A percentile compares a stretch with the other conserved stretches of the same genome.
Evolutionary conservation across 495 filamentous ascomycete genomes (phyloP).

Genomic region (Penicillium waksmanii): DNA sequence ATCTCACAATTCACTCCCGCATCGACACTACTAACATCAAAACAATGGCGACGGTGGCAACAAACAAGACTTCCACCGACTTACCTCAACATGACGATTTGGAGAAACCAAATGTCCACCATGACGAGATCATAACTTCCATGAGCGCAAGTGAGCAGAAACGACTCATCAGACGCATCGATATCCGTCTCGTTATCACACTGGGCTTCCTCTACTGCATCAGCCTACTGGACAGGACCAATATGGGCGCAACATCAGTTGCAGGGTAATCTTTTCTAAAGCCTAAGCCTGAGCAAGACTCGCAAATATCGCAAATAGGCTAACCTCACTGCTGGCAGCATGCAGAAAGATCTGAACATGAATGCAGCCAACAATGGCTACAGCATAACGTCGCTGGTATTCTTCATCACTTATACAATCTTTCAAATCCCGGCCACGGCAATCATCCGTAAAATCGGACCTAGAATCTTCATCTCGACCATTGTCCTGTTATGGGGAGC

Average conservation of each 20-base stretch:
- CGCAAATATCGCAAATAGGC: not conserved
- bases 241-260: slow-evolving; percentile 13
- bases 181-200: slow-evolving; percentile 11
- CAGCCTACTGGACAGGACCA: slow-evolving; percentile 14
- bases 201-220: slow-evolving; percentile 12
- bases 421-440: slow-evolving; percentile 40
- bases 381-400: slow-evolving; percentile 13
- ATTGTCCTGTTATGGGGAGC: not conserved
- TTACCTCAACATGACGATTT: not conserved
- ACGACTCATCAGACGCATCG: slow-evolving; percentile 14
- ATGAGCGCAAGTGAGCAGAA: slow-evolving; percentile 13
- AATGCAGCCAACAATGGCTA: slow-evolving; percentile 14
- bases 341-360: slow-evolving; percentile 14
- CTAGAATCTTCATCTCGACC: slow-evolving; percentile 47
- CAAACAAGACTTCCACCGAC: not conserved
- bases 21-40: not conserved
- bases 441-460: slow-evolving; percentile 57
- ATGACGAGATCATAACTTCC: slow-evolving; percentile 6
- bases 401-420: slow-evolving; percentile 22
- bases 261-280: slow-evolving; percentile 1
- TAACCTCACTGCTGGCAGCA: not conserved
- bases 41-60: not conserved
- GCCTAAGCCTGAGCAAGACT: not conserved
- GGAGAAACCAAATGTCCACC: not conserved
- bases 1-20: not conserved